phyloP scores from a whole-genome alignment of 257 asterid genomes.

The Nicotiana noctiflora region DNA sequence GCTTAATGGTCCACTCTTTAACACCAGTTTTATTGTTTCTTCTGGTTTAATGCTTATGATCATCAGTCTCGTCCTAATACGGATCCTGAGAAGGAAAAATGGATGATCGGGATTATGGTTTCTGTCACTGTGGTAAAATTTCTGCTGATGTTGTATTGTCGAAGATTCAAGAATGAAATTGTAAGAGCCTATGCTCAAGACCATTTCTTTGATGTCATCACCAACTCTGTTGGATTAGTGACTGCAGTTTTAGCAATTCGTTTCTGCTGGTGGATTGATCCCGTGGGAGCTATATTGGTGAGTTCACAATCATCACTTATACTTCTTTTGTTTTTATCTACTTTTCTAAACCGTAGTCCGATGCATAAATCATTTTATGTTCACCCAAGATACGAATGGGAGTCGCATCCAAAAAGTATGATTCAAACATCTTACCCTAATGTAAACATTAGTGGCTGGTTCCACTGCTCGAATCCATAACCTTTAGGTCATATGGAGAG shows the following conservation, averaged over 20 bases:
- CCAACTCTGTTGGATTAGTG: constrained; percentile 70
- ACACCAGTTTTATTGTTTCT: background rate
- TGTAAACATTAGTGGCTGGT: too few species aligned
- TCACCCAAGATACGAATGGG: too few species aligned
- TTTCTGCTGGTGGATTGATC: constrained; percentile 87
- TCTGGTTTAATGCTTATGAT: background rate
- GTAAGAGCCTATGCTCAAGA: constrained; percentile 71
- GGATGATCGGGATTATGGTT: constrained; percentile 35
- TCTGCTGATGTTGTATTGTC: constrained; percentile 48
- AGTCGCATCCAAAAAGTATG: too few species aligned
- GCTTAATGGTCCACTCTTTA: too few species aligned
- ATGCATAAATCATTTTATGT: too few species aligned
- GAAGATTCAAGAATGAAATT: constrained; percentile 52
- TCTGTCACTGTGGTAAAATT: constrained; percentile 65
- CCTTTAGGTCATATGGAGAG: too few species aligned
- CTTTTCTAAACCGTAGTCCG: too few species aligned
- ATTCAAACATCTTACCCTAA: too few species aligned
- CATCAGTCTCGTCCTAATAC: constrained; percentile 47
- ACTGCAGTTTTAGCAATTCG: constrained; percentile 67
- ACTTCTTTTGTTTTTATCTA: too few species aligned
- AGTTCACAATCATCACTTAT: constrained; percentile 16
- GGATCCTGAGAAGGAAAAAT: constrained; percentile 54
- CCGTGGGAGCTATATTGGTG: constrained; percentile 69
- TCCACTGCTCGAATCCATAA: too few species aligned
- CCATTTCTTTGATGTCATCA: constrained; percentile 76